Evolutionary conservation across 2,329 filamentous ascomycete species (phyloP).

Genomic region (Aspergillus sp.): DNA sequence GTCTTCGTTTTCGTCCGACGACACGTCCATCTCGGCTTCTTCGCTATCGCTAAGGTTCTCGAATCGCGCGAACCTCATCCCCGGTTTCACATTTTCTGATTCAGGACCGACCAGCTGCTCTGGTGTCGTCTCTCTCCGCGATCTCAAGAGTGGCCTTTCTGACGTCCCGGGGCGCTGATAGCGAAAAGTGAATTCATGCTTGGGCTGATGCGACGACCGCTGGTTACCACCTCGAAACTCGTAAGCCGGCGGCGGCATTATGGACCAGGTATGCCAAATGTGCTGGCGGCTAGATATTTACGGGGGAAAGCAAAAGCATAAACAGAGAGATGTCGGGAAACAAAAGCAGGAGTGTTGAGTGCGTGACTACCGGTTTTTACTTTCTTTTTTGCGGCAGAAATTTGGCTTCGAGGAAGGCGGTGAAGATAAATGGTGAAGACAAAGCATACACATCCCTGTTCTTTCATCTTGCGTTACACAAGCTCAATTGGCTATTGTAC

Average conservation of each 20-base stretch:
- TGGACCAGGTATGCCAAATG: background rate
- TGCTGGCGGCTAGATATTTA: background rate
- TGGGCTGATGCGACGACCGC: conserved; percentile 23
- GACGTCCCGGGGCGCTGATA: conserved; percentile 35
- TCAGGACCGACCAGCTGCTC: conserved; percentile 30
- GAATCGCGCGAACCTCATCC: conserved; percentile 36
- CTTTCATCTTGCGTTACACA: background rate
- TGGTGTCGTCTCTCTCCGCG: conserved; percentile 36
- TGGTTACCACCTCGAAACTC: conserved; percentile 36
- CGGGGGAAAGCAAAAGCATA: background rate
- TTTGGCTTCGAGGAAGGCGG: conserved; percentile 12
- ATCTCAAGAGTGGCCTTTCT: conserved; percentile 38
- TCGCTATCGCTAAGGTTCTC: conserved; percentile 47
- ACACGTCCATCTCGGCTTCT: conserved; percentile 47
- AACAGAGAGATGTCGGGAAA: background rate
- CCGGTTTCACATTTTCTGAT: conserved; percentile 26
- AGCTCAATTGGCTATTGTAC: background rate
- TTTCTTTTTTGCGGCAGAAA: conserved; percentile 10
- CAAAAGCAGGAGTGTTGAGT: background rate
- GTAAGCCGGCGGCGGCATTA: conserved; percentile 28
- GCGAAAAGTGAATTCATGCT: conserved; percentile 43
- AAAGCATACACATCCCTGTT: background rate
- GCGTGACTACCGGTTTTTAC: background rate
- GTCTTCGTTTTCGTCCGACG: conserved; percentile 34
- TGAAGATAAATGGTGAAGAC: background rate